Evolutionary conservation across 2,329 filamentous ascomycete genomes (phyloP).

Genomic region (Neophaeococcomyces aloes): DNA sequence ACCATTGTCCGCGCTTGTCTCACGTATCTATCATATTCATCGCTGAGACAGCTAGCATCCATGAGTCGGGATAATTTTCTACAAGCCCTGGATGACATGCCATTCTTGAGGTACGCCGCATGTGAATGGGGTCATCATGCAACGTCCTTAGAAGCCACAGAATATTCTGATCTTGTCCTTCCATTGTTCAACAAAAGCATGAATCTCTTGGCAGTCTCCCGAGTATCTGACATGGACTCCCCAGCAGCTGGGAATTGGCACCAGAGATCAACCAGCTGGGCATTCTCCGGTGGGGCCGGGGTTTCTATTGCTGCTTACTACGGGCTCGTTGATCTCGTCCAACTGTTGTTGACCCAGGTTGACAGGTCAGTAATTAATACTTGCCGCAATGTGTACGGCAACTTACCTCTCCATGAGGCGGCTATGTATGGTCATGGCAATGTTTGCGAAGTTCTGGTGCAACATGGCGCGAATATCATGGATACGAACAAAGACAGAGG

Average conservation of each 20-base stretch:
- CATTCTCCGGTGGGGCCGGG: constrained; percentile 14
- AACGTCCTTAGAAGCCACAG: background rate
- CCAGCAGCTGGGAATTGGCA: constrained; percentile 11
- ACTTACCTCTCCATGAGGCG: constrained; percentile 18
- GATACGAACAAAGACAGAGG: too few species aligned
- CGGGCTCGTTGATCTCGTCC: constrained; percentile 16
- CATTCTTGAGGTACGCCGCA: constrained; percentile 19
- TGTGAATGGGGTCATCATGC: constrained; percentile 19
- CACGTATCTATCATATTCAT: constrained; percentile 14
- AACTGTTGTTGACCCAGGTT: constrained; percentile 12
- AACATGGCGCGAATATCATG: constrained; percentile 13
- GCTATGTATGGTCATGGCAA: constrained; percentile 14
- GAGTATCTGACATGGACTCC: constrained; percentile 13
- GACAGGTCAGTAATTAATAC: constrained; percentile 8
- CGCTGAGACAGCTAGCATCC: constrained; percentile 9
- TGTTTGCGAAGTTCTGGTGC: constrained; percentile 16
- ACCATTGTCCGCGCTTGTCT: constrained; percentile 20
- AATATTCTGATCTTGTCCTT: constrained; percentile 12
- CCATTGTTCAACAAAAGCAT: constrained; percentile 11
- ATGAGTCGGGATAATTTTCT: constrained; percentile 10
- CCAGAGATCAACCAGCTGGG: constrained; percentile 11
- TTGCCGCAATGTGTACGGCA: constrained; percentile 23
- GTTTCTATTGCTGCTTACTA: constrained; percentile 16
- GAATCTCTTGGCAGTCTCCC: constrained; percentile 12
- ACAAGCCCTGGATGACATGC: constrained; percentile 8